Percentiles rank a stretch among this genome's conserved stretches.
These are phyloP conservation scores for Pistacia atlantica DNA, from an alignment of 345 rosid genomes.

Conservation along the genomic window DNA sequence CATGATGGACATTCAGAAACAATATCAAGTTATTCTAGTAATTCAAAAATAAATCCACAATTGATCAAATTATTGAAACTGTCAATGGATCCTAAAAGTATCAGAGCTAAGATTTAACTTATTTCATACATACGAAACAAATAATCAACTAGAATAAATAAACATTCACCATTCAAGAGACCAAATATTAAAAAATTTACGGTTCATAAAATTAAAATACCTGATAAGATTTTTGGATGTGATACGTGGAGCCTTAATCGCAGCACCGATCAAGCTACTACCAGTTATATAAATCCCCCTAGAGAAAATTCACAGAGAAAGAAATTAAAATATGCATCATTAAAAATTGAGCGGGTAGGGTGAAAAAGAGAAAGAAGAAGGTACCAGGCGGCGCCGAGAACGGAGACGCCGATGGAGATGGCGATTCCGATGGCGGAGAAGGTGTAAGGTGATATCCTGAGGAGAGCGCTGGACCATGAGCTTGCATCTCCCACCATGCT, in stretches of 20 bases:
- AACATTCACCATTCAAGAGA: not conserved
- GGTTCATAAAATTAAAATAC: conserved; percentile 29
- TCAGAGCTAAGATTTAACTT: not conserved
- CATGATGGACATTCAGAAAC: not conserved
- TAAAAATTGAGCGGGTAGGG: not conserved
- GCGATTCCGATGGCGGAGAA: conserved; percentile 97
- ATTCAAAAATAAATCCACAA: not conserved
- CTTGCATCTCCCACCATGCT: conserved; percentile 46
- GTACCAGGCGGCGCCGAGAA: conserved; percentile 99
- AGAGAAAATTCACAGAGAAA: not conserved
- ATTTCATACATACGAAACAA: not conserved
- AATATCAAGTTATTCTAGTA: not conserved
- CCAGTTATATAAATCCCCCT: conserved; percentile 99
- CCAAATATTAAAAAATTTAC: not conserved
- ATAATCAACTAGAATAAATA: not conserved
- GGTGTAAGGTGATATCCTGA: conserved; percentile 87
- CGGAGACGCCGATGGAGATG: conserved; percentile 92
- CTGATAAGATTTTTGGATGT: conserved; percentile 98
- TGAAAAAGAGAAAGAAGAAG: not conserved
- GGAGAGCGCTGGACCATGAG: conserved; percentile 81
- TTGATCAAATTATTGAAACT: not conserved
- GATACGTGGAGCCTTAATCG: conserved; percentile 96
- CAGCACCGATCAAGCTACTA: conserved; percentile 98
- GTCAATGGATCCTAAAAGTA: not conserved
- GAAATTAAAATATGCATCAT: not conserved